Conservation (phyloP, 108 stramenopile species). For the Poteriospumella lacustris region DNA sequence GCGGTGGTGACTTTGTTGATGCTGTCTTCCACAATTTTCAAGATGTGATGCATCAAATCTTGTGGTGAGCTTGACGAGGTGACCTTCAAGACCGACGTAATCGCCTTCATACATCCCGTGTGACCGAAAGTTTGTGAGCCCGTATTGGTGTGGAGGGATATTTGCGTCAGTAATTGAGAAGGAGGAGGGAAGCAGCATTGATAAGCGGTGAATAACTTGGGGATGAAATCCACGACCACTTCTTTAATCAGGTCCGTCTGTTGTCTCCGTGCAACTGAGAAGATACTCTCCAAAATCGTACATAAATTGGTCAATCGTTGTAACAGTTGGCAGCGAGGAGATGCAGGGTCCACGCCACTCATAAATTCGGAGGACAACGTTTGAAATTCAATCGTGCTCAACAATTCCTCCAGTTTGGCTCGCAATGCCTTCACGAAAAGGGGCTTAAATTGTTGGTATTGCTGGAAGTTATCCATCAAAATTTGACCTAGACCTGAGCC, state of each 20-base stretch:
- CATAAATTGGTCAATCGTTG: conserved; percentile 3
- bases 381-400: neutral
- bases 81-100: neutral
- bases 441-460: neutral
- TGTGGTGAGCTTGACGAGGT: neutral
- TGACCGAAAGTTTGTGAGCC: neutral
- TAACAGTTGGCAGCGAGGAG: neutral
- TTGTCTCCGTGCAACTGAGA: neutral
- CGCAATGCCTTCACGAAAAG: too few species aligned
- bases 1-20: neutral
- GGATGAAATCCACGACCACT: neutral
- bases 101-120: neutral
- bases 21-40: neutral
- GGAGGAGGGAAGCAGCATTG: neutral
- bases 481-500: neutral
- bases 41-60: neutral
- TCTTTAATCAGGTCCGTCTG: neutral
- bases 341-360: neutral
- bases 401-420: too few species aligned
- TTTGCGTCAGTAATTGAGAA: conserved; percentile 15
- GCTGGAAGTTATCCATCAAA: neutral
- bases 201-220: neutral
- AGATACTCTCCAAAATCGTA: conserved; percentile 12
- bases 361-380: neutral
- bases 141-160: neutral